A percentile compares a stretch with the other conserved stretches of the same genome.
These are phyloP conservation scores for Dissophora ornata DNA, from an alignment of 192 early-diverging fungal species.

Conservation along the genomic window DNA sequence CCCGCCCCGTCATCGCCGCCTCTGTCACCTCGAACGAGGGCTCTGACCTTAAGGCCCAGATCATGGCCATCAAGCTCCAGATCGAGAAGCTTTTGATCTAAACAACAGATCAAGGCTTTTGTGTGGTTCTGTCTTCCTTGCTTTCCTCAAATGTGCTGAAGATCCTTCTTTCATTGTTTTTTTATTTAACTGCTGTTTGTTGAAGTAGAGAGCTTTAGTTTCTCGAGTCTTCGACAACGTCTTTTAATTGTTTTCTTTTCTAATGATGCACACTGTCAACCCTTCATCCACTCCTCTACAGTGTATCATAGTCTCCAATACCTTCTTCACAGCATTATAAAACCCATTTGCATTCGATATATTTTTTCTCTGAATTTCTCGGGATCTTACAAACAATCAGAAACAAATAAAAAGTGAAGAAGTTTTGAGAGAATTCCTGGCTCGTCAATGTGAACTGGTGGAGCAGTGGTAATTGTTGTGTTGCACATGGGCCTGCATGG, in stretches of 20 bases:
- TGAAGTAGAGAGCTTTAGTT: background rate
- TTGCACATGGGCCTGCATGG: too few species aligned
- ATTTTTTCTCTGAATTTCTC: conserved; percentile 13
- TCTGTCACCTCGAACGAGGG: conserved; percentile 98
- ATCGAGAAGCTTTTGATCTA: conserved; percentile 96
- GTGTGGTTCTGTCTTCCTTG: conserved; percentile 1
- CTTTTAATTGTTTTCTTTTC: background rate
- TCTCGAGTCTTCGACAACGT: too few species aligned
- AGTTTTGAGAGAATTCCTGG: conserved; percentile 16
- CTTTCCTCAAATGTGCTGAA: conserved; percentile 14
- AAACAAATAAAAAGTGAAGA: conserved; percentile 19
- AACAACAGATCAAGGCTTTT: conserved; percentile 8
- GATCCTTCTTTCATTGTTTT: background rate
- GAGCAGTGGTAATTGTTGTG: too few species aligned
- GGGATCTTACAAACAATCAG: conserved; percentile 15
- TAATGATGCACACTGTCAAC: conserved; percentile 27
- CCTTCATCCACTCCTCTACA: background rate
- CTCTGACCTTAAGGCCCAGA: conserved; percentile 94
- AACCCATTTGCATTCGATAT: conserved; percentile 1
- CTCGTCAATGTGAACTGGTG: too few species aligned
- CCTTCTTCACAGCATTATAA: conserved; percentile 3
- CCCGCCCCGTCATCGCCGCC: conserved; percentile 90
- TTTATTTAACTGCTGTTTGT: background rate
- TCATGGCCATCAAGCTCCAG: conserved; percentile 87
- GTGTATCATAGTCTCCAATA: conserved; percentile 11